Conservation (phyloP, 176 grass and related monocot species). For the Carex littledalei region DNA sequence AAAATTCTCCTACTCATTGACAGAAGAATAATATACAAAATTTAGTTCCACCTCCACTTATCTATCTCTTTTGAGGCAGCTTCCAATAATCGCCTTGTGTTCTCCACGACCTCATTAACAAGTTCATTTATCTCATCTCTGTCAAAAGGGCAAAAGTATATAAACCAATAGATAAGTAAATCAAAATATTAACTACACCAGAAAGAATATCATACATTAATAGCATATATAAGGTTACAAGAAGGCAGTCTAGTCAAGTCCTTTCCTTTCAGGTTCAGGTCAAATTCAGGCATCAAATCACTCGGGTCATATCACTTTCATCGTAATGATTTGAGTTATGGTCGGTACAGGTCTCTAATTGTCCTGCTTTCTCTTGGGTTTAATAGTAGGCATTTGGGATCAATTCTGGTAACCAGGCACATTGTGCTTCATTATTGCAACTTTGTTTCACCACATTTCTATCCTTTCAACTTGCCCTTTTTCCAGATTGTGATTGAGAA, state of each 20-base stretch:
- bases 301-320: neutral
- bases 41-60: conserved; percentile 66
- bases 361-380: neutral
- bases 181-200: neutral
- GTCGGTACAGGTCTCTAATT: neutral
- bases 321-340: neutral
- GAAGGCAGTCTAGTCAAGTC: neutral
- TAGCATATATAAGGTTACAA: neutral
- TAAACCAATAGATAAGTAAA: neutral
- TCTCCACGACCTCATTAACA: conserved; percentile 78
- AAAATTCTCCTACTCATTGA: neutral
- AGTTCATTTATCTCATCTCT: conserved; percentile 57
- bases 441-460: neutral
- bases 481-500: neutral
- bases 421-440: neutral
- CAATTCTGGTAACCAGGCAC: neutral
- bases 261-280: neutral
- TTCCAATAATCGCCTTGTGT: conserved; percentile 62
- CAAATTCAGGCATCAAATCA: neutral
- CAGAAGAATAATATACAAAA: neutral
- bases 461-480: neutral
- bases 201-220: neutral
- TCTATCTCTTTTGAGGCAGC: conserved; percentile 81
- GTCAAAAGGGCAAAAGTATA: conserved; percentile 14
- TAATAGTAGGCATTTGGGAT: neutral